Evolutionary conservation across 1,284 basidiomycete genomes (phyloP), one percentile per base, ranked within the genome.

Genomic region (Ceratobasidium sp.): DNA sequence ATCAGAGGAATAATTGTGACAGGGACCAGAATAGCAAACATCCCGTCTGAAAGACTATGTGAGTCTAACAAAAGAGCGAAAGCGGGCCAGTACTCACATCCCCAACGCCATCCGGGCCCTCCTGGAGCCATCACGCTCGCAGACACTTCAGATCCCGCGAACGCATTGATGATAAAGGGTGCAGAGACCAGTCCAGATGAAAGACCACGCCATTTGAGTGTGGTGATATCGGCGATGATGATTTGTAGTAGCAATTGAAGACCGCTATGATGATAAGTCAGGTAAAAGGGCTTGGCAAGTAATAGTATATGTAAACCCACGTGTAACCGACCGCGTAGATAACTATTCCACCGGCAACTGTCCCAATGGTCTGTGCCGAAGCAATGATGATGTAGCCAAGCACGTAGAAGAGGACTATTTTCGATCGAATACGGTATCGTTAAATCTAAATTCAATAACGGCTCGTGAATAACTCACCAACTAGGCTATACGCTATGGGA

Each of bases 1-100:
- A 92, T 90, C 60, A 89, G 83, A 3, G 88, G 88, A 1, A 83
- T 76, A 36, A 89, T 82, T 0, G 86, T 78, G 1, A 80, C 81
- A 0, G 88, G 88, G 30, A 89, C 81, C 41, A 89, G 82, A 75
- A 89, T 86, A 58, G 84, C 87, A 78, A 87, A 90, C 87, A 92
- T 90, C 60, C 85, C 89, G 77, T 83, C 87, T 88, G 55, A 73
- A 41, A 43, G 3, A 32, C 30, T 23, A n/a, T 28, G 59, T 43
- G 62, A 58, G 39, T 26, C 36, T n/a, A n/a, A 46, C 14, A 34
- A 46, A 58, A 26, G 21, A 8, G 14, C 53, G 39, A 32, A 50
- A 36, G n/a, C 18, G n/a, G 48, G n/a, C 28, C 70, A 79, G 76
- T 92, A 89, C 45, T 79, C 81, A 75, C 82, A 82, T 16, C 85